A percentile compares a stretch with the other conserved stretches of the same genome.
These are phyloP conservation scores for Trichoderma koningii DNA, from an alignment of 2,329 filamentous ascomycete genomes.

Conservation along the genomic window DNA sequence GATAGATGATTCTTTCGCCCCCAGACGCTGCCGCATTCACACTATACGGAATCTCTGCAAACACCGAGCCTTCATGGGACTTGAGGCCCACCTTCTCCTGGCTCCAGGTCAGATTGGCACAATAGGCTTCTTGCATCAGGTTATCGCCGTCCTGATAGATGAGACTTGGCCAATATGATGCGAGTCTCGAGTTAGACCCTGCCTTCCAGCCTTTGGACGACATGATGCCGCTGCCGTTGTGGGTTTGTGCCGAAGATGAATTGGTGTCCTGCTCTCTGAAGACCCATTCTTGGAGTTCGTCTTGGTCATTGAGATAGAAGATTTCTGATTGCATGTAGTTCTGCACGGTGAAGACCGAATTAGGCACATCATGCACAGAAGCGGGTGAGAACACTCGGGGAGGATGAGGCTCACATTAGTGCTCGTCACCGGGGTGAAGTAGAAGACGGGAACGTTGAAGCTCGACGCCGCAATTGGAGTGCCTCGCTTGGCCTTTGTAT, in stretches of 20 bases:
- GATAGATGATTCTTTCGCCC: neutral
- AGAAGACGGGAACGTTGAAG: neutral
- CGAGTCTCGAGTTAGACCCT: neutral
- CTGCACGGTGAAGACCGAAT: neutral
- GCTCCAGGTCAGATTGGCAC: neutral
- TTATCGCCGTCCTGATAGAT: neutral
- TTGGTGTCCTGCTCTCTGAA: neutral
- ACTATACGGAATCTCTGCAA: neutral
- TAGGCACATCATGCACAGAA: neutral
- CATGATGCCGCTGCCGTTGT: neutral
- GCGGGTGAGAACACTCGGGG: too few relatives aligned
- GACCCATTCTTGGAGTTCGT: neutral
- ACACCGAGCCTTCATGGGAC: neutral
- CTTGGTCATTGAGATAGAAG: neutral
- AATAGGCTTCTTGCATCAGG: neutral
- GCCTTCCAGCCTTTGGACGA: neutral
- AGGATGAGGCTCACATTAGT: neutral
- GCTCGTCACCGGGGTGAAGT: neutral
- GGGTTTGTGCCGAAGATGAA: neutral
- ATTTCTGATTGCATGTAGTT: slow-evolving; percentile 4
- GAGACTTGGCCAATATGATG: neutral
- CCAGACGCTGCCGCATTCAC: neutral
- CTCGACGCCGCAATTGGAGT: neutral
- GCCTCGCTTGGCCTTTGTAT: neutral
- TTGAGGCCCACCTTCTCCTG: neutral